A percentile compares a stretch with the other conserved stretches of the same genome.
These are phyloP conservation scores for Poronia punctata DNA, from an alignment of 495 filamentous ascomycete species.

Conservation along the genomic window DNA sequence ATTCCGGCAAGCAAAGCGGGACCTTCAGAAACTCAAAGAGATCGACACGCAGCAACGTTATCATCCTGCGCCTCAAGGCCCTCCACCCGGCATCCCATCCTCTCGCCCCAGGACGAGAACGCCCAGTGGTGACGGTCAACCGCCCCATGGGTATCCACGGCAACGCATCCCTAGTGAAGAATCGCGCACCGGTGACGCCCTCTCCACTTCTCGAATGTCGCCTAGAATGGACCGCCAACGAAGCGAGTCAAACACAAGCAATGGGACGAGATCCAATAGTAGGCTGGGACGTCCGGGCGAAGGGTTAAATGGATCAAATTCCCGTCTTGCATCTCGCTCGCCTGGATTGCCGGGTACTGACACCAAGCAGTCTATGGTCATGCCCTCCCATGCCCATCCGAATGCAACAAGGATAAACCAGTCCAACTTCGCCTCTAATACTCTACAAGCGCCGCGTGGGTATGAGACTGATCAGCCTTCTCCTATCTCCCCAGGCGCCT, in stretches of 20 bases:
- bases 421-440: conserved; percentile 19
- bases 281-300: conserved; percentile 35
- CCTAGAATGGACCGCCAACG: conserved; percentile 43
- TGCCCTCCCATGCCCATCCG: conserved; percentile 44
- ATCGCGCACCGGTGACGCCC: conserved; percentile 15
- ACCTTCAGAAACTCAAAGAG: conserved; percentile 46
- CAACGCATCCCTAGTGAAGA: conserved; percentile 37
- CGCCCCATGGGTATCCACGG: conserved; percentile 34
- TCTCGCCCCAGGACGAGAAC: conserved; percentile 25
- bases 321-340: conserved; percentile 32
- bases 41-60: conserved; percentile 34
- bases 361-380: conserved; percentile 36
- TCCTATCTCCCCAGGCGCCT: conserved; percentile 37
- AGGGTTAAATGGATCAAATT: conserved; percentile 25
- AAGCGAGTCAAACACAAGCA: conserved; percentile 53
- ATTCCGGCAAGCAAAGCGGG: conserved; percentile 46
- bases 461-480: conserved; percentile 36
- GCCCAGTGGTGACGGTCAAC: conserved; percentile 39
- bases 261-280: conserved; percentile 46
- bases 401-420: conserved; percentile 22
- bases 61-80: conserved; percentile 16
- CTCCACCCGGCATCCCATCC: conserved; percentile 17
- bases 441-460: conserved; percentile 25
- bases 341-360: conserved; percentile 38
- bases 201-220: conserved; percentile 20